Conservation (phyloP, 306 rosid species). For the Ormosia semicastrata region DNA sequence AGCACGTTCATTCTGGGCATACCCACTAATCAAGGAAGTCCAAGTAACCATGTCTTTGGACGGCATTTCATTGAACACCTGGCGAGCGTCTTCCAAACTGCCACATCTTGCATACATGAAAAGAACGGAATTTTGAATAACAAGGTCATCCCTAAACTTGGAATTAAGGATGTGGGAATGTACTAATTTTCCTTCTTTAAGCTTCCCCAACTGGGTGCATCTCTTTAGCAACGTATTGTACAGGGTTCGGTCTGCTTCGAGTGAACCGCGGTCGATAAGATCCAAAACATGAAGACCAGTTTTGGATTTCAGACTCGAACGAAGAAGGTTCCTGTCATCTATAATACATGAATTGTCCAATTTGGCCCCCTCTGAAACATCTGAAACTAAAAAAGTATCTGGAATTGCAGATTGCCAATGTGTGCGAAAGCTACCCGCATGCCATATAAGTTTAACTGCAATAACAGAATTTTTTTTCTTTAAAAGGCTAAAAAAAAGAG, state of each 20-base stretch:
- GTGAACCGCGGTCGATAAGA: conserved; percentile 39
- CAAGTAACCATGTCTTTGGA: conserved; percentile 39
- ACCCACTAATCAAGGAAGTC: conserved; percentile 56
- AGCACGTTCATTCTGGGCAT: conserved; percentile 41
- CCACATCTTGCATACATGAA: conserved; percentile 43
- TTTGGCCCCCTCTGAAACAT: background rate
- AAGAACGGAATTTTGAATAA: conserved; percentile 37
- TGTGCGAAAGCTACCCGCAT: conserved; percentile 12
- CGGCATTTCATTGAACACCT: conserved; percentile 40
- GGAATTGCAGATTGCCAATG: conserved; percentile 24
- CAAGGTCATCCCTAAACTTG: conserved; percentile 18
- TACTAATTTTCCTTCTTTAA: conserved; percentile 39
- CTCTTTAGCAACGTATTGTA: conserved; percentile 35
- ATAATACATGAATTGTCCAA: conserved; percentile 14
- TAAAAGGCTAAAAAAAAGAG: no score
- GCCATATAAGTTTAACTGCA: conserved; percentile 16
- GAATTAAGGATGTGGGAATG: conserved; percentile 41
- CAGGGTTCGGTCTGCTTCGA: conserved; percentile 34
- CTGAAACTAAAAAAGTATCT: conserved; percentile 5
- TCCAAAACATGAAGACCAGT: conserved; percentile 43
- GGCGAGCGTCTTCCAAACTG: conserved; percentile 35
- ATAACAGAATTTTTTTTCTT: no score
- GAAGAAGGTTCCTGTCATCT: conserved; percentile 38
- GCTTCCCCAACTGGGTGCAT: conserved; percentile 45
- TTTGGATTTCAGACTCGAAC: conserved; percentile 23